These are phyloP conservation scores for Trichoderma reesei DNA, from an alignment of 495 filamentous ascomycete species.

Conservation along the genomic window DNA sequence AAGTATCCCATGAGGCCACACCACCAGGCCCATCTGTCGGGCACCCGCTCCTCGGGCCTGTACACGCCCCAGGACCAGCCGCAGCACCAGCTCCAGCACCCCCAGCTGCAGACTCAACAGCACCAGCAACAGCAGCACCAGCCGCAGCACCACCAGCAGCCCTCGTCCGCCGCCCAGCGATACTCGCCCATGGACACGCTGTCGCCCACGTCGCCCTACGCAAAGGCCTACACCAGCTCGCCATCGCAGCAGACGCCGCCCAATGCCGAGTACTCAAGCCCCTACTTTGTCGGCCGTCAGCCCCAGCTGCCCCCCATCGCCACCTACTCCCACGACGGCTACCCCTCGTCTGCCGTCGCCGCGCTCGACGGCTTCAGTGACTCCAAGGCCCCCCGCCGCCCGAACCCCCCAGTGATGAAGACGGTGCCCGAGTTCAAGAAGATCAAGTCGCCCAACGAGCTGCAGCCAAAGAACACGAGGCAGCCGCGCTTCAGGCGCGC, in stretches of 20 bases:
- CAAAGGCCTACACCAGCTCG: slow-evolving; percentile 29
- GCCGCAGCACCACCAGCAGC: slow-evolving; percentile 17
- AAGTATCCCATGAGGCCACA: slow-evolving; percentile 72
- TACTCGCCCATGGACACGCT: slow-evolving; percentile 92
- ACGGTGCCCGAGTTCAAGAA: slow-evolving; percentile 80
- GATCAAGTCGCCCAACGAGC: slow-evolving; percentile 57
- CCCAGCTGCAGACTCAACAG: not conserved
- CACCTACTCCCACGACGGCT: slow-evolving; percentile 49
- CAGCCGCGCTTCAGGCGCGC: slow-evolving; percentile 90
- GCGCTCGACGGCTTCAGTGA: slow-evolving; percentile 70
- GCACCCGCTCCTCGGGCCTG: slow-evolving; percentile 33
- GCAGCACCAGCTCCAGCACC: not conserved
- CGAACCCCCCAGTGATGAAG: slow-evolving; percentile 45
- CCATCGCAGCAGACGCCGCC: slow-evolving; percentile 41
- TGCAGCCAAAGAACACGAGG: slow-evolving; percentile 71
- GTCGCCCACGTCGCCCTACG: slow-evolving; percentile 44
- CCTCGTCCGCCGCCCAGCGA: slow-evolving; percentile 73
- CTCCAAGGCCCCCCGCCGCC: slow-evolving; percentile 58
- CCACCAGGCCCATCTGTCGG: slow-evolving; percentile 48
- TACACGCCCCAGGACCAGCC: slow-evolving; percentile 52
- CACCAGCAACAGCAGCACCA: not conserved
- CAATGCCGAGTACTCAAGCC: slow-evolving; percentile 35
- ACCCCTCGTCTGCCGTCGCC: slow-evolving; percentile 57
- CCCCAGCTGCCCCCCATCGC: slow-evolving; percentile 62
- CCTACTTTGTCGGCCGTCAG: slow-evolving; percentile 36